Conservation (phyloP, 805 yeast genomes). For the Debaryomyces hansenii region DNA sequence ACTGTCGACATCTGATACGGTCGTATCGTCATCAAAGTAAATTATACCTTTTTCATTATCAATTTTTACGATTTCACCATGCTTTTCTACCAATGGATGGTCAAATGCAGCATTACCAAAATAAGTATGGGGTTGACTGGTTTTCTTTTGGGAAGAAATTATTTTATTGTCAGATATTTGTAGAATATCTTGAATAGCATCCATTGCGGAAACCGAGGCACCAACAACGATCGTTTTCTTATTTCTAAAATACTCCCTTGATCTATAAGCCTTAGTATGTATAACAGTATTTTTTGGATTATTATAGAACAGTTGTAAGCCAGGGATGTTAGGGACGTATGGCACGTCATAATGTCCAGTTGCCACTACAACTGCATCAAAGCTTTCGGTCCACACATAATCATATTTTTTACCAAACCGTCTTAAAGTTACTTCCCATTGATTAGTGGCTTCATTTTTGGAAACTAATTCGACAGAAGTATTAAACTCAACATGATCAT, state of each 20-base stretch:
- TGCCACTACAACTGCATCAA: slow-evolving; percentile 45
- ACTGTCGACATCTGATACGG: slow-evolving; percentile 13
- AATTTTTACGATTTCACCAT: slow-evolving; percentile 9
- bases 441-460: slow-evolving; percentile 13
- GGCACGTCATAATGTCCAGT: slow-evolving; percentile 52
- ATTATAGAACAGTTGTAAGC: slow-evolving; percentile 34
- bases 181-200: slow-evolving; percentile 30
- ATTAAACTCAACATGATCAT: slow-evolving; percentile 17
- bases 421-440: slow-evolving; percentile 22
- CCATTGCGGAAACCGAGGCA: slow-evolving; percentile 74
- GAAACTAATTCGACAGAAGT: slow-evolving; percentile 28
- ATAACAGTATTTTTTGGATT: slow-evolving; percentile 28
- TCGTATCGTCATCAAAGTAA: slow-evolving; percentile 18
- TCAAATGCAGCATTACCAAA: slow-evolving; percentile 12
- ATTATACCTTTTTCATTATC: slow-evolving; percentile 13
- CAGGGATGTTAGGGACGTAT: slow-evolving; percentile 43
- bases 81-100: slow-evolving; percentile 8
- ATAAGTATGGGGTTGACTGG: slow-evolving; percentile 4
- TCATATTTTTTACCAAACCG: slow-evolving; percentile 15
- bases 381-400: slow-evolving; percentile 26
- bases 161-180: slow-evolving; percentile 14
- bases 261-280: slow-evolving; percentile 46
- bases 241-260: slow-evolving; percentile 28
- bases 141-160: slow-evolving; percentile 9
- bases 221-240: slow-evolving; percentile 33